Evolutionary conservation across 2,329 filamentous ascomycete genomes (phyloP).

Genomic region (Trichoderma cornu-damae): DNA sequence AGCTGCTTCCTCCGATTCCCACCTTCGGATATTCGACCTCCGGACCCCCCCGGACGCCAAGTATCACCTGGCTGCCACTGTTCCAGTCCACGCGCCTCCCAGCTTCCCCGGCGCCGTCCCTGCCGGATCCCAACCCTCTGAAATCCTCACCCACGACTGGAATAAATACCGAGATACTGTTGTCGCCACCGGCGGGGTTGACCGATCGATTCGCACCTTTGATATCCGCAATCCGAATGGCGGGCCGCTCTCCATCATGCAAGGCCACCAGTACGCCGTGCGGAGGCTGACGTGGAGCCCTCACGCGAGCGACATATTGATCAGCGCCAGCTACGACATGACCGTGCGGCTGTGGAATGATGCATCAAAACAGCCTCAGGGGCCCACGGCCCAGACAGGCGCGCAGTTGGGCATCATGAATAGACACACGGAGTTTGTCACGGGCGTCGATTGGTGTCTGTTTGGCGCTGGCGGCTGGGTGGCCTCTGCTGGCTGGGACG

Average conservation of each 20-base stretch:
- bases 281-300: constrained; percentile 85
- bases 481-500: constrained; percentile 91
- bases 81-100: constrained; percentile 73
- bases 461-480: constrained; percentile 96
- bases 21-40: constrained; percentile 86
- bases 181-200: constrained; percentile 83
- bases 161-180: constrained; percentile 91
- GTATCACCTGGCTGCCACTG: constrained; percentile 77
- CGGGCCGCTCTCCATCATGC: constrained; percentile 68
- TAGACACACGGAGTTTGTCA: constrained; percentile 89
- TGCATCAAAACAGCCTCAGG: constrained; percentile 43
- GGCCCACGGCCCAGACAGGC: constrained; percentile 47
- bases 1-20: constrained; percentile 81
- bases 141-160: constrained; percentile 95
- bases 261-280: constrained; percentile 88
- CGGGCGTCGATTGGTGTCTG: constrained; percentile 95
- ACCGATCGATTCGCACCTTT: constrained; percentile 80
- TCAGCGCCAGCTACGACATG: constrained; percentile 97
- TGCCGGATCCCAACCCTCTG: constrained; percentile 57
- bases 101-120: constrained; percentile 39
- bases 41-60: constrained; percentile 78
- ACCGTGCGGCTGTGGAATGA: constrained; percentile 92
- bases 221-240: constrained; percentile 73
- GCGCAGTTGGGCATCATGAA: constrained; percentile 83
- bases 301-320: constrained; percentile 79